Evolutionary conservation across 306 rosid species (phyloP).

Genomic region (Casuarina glauca): DNA sequence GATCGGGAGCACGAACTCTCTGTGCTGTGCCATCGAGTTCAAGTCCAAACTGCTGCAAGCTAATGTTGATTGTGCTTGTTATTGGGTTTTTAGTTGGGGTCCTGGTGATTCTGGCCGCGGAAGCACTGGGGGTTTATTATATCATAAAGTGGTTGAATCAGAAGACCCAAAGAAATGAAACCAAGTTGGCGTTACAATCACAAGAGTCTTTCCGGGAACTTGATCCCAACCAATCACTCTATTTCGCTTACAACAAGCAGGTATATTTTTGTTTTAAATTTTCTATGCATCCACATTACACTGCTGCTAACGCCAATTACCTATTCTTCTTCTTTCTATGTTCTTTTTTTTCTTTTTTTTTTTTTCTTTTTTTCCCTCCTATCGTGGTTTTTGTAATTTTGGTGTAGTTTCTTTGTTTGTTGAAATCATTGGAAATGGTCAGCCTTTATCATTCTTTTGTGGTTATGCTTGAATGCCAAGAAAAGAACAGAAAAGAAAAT

Average conservation of each 20-base stretch:
- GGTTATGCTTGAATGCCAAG: not conserved
- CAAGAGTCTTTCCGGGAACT: conserved; percentile 19
- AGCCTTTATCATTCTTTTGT: not conserved
- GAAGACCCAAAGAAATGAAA: conserved; percentile 34
- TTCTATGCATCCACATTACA: not conserved
- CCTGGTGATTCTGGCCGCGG: conserved; percentile 48
- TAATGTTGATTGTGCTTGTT: conserved; percentile 40
- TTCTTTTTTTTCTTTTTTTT: not conserved
- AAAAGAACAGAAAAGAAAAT: not conserved
- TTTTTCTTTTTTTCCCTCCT: not conserved
- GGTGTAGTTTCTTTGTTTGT: not conserved
- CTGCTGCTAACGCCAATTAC: not conserved
- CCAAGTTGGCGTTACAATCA: conserved; percentile 26
- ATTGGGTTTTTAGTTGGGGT: conserved; percentile 74
- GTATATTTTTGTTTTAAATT: conserved; percentile 23
- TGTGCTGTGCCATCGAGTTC: not conserved
- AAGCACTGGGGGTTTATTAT: conserved; percentile 47
- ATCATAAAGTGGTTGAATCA: conserved; percentile 51
- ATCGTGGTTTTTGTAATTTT: not conserved
- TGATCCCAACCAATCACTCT: conserved; percentile 49
- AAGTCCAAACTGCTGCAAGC: conserved; percentile 22
- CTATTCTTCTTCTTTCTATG: not conserved
- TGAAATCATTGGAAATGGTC: not conserved
- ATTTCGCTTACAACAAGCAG: conserved; percentile 60
- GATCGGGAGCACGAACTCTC: not conserved